Conservation (phyloP, 306 rosid genomes). For the Acacia acuminata region DNA sequence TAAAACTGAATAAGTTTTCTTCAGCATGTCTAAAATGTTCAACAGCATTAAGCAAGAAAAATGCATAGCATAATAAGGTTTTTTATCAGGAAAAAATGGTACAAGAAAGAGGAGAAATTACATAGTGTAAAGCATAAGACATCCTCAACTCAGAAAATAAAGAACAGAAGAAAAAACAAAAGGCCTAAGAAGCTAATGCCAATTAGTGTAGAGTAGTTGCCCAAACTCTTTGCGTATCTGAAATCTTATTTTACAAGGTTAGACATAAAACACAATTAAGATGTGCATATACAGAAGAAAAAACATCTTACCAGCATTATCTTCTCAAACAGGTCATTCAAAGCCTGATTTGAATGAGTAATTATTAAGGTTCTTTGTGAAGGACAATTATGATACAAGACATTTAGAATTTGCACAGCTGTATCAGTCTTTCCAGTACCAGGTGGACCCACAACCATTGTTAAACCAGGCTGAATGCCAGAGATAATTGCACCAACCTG, state of each 20-base stretch:
- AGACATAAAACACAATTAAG: not conserved
- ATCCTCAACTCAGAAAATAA: not conserved
- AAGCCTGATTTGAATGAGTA: slow-evolving; percentile 97
- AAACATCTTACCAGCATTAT: slow-evolving; percentile 72
- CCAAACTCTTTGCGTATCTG: not conserved
- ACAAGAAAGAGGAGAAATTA: not conserved
- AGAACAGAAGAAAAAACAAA: not conserved
- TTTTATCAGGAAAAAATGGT: not conserved
- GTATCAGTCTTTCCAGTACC: slow-evolving; percentile 99
- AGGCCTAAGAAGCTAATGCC: not conserved
- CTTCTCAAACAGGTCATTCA: slow-evolving; percentile 96
- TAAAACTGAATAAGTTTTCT: not conserved
- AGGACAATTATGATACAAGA: slow-evolving; percentile 96
- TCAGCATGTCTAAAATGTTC: not conserved
- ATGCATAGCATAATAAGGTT: not conserved
- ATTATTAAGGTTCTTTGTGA: slow-evolving; percentile 95
- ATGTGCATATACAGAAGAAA: not conserved
- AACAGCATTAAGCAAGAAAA: not conserved
- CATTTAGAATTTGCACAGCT: slow-evolving; percentile 95
- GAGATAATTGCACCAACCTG: slow-evolving; percentile 92
- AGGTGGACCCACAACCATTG: slow-evolving; percentile 99
- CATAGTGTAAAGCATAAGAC: not conserved
- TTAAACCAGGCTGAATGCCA: slow-evolving; percentile 95
- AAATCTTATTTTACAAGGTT: not conserved
- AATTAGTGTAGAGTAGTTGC: not conserved